These are phyloP conservation scores for Haplographium delicatum DNA, from an alignment of 495 filamentous ascomycete genomes.

Conservation along the genomic window DNA sequence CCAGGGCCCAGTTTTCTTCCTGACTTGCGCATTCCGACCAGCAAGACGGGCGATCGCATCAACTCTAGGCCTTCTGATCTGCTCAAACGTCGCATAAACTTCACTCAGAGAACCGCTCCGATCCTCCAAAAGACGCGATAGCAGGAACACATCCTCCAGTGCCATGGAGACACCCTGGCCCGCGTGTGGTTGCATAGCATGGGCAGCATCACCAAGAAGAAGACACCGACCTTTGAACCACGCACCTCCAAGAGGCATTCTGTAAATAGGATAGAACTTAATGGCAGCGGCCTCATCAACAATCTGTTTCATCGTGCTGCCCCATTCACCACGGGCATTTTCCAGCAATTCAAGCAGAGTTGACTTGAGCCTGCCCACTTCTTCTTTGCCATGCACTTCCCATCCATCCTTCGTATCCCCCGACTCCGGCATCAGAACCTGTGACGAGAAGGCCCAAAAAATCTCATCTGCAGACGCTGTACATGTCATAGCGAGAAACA, in stretches of 20 bases:
- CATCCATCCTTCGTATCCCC: slow-evolving; percentile 11
- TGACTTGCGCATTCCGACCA: slow-evolving; percentile 1
- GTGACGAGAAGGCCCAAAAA: slow-evolving; percentile 7
- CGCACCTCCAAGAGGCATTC: slow-evolving; percentile 14
- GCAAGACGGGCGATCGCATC: slow-evolving; percentile 7
- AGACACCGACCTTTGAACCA: slow-evolving; percentile 17
- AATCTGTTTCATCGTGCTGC: slow-evolving; percentile 1
- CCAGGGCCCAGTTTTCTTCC: slow-evolving; percentile 4
- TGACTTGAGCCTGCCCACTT: slow-evolving; percentile 8
- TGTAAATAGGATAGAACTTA: slow-evolving; percentile 15
- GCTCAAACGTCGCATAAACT: slow-evolving; percentile 1
- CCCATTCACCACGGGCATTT: slow-evolving; percentile 10
- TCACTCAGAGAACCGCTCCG: not conserved
- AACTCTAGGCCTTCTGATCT: slow-evolving; percentile 10
- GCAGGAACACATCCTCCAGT: slow-evolving; percentile 40
- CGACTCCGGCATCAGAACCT: slow-evolving; percentile 1
- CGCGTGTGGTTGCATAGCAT: slow-evolving; percentile 40
- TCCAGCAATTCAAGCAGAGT: slow-evolving; percentile 4
- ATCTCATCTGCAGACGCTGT: not conserved
- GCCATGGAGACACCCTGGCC: slow-evolving; percentile 45
- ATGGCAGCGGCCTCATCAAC: not conserved
- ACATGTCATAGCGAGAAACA: slow-evolving; percentile 3
- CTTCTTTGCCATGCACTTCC: slow-evolving; percentile 12
- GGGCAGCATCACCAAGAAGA: slow-evolving; percentile 38
- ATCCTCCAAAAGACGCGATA: slow-evolving; percentile 31